Percentiles rank a stretch among this genome's conserved stretches.
These are phyloP conservation scores for Triangularia setosa DNA, from an alignment of 2,329 filamentous ascomycete genomes.

Conservation along the genomic window DNA sequence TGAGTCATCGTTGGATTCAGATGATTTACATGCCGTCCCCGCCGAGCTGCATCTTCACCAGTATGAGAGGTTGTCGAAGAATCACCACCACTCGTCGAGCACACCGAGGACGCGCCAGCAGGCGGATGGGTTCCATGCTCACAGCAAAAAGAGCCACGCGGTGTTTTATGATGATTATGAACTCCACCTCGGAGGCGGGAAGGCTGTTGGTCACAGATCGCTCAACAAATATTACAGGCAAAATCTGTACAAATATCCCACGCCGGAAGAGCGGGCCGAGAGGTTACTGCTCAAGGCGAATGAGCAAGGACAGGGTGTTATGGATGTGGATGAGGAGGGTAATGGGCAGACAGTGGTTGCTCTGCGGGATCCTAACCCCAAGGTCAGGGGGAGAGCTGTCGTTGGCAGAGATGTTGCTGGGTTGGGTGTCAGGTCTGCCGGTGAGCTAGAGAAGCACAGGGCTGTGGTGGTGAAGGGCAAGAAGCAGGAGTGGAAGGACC, in stretches of 20 bases:
- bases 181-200: constrained; percentile 85
- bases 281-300: constrained; percentile 27
- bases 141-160: constrained; percentile 69
- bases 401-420: constrained; percentile 20
- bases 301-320: constrained; percentile 19
- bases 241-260: constrained; percentile 82
- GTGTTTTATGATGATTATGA: constrained; percentile 92
- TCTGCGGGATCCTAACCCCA: constrained; percentile 12
- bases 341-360: constrained; percentile 6
- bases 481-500: constrained; percentile 22
- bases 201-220: constrained; percentile 84
- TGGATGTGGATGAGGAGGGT: constrained; percentile 24
- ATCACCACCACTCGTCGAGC: constrained; percentile 69
- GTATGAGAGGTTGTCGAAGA: constrained; percentile 67
- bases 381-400: constrained; percentile 21
- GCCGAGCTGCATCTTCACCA: constrained; percentile 68
- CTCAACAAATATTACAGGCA: constrained; percentile 86
- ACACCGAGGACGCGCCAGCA: constrained; percentile 71
- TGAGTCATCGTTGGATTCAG: constrained; percentile 81
- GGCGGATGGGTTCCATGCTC: constrained; percentile 75
- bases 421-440: constrained; percentile 17
- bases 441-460: constrained; percentile 16
- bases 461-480: constrained; percentile 22
- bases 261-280: constrained; percentile 62
- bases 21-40: constrained; percentile 75